phyloP scores from a whole-genome alignment of 257 asterid genomes.

The Penstemon barbatus region DNA sequence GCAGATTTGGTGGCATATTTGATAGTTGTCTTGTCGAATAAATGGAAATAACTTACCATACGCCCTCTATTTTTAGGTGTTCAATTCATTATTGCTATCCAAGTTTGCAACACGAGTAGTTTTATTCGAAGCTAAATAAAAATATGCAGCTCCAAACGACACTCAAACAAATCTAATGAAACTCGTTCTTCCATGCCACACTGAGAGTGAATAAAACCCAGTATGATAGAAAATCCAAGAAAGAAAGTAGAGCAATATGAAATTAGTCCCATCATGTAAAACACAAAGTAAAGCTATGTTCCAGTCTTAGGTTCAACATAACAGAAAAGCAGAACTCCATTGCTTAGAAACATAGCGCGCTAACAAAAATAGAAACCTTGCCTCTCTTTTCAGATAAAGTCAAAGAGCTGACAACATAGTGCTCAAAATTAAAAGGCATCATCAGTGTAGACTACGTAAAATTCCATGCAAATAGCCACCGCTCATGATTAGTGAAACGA shows the following conservation, averaged over 20 bases:
- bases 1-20: no score
- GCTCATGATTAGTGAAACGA: slow-evolving; percentile 71
- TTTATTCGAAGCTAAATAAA: no score
- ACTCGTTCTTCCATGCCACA: background rate
- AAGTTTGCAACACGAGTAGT: background rate
- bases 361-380: background rate
- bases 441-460: slow-evolving; percentile 59
- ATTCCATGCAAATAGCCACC: slow-evolving; percentile 92
- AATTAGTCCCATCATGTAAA: background rate
- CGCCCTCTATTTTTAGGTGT: no score
- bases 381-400: background rate
- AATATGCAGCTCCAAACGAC: no score
- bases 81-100: background rate
- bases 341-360: background rate
- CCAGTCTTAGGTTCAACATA: background rate
- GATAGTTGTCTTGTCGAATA: no score
- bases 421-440: background rate
- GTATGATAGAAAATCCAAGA: background rate
- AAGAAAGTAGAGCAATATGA: background rate
- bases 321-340: background rate
- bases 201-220: background rate
- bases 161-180: background rate
- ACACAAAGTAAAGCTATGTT: background rate
- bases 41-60: no score
- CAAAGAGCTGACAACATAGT: background rate